Evolutionary conservation across 805 yeast genomes (phyloP).

Genomic region (Hanseniaspora singularis): DNA sequence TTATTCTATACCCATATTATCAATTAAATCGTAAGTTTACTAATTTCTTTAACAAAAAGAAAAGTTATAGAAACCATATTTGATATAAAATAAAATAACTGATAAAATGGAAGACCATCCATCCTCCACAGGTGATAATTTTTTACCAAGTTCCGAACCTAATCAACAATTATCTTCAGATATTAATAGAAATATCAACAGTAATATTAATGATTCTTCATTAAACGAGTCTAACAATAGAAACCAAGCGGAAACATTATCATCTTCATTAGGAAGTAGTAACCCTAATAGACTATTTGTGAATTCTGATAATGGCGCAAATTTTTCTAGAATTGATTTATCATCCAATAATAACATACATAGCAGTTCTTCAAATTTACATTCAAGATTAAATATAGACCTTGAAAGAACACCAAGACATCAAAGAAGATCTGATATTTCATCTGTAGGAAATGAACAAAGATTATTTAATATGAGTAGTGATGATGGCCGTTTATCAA

Average conservation of each 20-base stretch:
- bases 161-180: slow-evolving; percentile 3
- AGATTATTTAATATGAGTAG: slow-evolving; percentile 13
- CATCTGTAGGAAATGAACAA: slow-evolving; percentile 1
- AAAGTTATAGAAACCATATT: too few species aligned
- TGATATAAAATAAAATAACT: too few species aligned
- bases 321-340: not conserved
- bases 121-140: slow-evolving; percentile 29
- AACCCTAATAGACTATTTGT: not conserved
- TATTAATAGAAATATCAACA: not conserved
- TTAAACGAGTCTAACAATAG: slow-evolving; percentile 20
- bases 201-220: slow-evolving; percentile 21
- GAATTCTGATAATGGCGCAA: slow-evolving; percentile 1
- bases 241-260: slow-evolving; percentile 1
- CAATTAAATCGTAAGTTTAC: too few species aligned
- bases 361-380: slow-evolving; percentile 3
- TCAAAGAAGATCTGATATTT: slow-evolving; percentile 12
- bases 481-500: slow-evolving; percentile 1
- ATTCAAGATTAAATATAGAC: slow-evolving; percentile 7
- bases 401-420: slow-evolving; percentile 13
- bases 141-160: slow-evolving; percentile 28
- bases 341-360: slow-evolving; percentile 4
- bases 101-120: slow-evolving; percentile 29
- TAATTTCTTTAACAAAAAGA: too few species aligned
- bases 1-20: too few species aligned
- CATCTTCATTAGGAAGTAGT: slow-evolving; percentile 1